Evolutionary conservation across 805 yeast genomes (phyloP).

Genomic region (Priceomyces fermenticarens): DNA sequence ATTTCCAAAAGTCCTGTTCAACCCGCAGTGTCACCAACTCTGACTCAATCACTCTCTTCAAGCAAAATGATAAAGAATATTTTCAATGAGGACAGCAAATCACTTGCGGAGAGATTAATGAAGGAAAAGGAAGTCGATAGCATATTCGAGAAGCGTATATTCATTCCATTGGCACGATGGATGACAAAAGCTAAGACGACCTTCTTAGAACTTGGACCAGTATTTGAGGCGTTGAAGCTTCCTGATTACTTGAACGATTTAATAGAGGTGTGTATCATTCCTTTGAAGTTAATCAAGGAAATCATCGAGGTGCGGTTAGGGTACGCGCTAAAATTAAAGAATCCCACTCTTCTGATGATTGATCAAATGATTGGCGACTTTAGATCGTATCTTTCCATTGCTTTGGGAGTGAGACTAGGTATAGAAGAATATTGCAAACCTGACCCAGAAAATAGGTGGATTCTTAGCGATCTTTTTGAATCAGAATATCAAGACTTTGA

Average conservation of each 20-base stretch:
- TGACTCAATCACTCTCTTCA: conserved; percentile 9
- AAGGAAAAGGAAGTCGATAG: conserved; percentile 75
- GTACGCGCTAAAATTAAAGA: conserved; percentile 73
- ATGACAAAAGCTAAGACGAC: conserved; percentile 76
- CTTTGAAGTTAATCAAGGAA: conserved; percentile 76
- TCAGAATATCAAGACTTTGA: conserved; percentile 53
- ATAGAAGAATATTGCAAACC: conserved; percentile 58
- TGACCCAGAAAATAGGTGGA: conserved; percentile 61
- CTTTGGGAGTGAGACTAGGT: conserved; percentile 70
- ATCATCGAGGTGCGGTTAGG: conserved; percentile 68
- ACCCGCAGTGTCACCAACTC: conserved; percentile 11
- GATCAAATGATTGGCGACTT: conserved; percentile 91
- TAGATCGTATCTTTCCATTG: conserved; percentile 69
- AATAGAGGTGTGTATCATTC: conserved; percentile 67
- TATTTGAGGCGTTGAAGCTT: conserved; percentile 64
- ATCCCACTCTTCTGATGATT: conserved; percentile 93
- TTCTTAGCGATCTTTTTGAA: conserved; percentile 61
- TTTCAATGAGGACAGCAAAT: conserved; percentile 57
- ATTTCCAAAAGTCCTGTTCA: conserved; percentile 41
- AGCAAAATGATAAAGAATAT: conserved; percentile 22
- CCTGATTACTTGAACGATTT: conserved; percentile 70
- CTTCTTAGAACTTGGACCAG: conserved; percentile 55
- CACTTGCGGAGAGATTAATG: conserved; percentile 79
- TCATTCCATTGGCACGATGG: conserved; percentile 74
- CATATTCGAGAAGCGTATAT: conserved; percentile 66